Percentiles rank a stretch among this genome's conserved stretches.
Conservation (phyloP, 768 basidiomycete species). For the Suillus cothurnatus region DNA sequence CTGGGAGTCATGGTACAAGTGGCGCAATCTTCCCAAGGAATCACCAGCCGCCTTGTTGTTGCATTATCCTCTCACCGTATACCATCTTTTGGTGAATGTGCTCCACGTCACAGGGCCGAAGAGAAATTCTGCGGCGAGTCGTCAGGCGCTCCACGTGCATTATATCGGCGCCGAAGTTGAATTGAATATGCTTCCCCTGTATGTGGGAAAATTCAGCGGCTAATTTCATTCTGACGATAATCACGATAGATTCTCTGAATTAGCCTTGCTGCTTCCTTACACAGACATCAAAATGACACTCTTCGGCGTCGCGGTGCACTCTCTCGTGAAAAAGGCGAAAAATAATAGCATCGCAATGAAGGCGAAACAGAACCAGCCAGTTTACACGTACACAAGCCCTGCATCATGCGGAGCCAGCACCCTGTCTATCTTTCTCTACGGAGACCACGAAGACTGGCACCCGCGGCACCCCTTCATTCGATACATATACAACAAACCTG, state of each 20-base stretch:
- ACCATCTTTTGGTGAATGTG: slow-evolving; percentile 38
- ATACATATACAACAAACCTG: slow-evolving; percentile 28
- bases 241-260: slow-evolving; percentile 43
- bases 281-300: slow-evolving; percentile 46
- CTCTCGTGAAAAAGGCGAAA: slow-evolving; percentile 33
- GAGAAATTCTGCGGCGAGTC: slow-evolving; percentile 20
- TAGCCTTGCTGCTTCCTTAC: slow-evolving; percentile 47
- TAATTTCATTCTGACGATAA: slow-evolving; percentile 1
- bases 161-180: slow-evolving; percentile 44
- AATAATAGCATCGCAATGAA: slow-evolving; percentile 35
- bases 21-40: slow-evolving; percentile 45
- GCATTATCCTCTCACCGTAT: slow-evolving; percentile 45
- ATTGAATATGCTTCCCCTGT: slow-evolving; percentile 44
- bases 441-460: slow-evolving; percentile 28
- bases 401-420: slow-evolving; percentile 39
- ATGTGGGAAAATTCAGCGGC: slow-evolving; percentile 15
- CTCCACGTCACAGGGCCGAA: slow-evolving; percentile 33
- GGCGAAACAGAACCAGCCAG: slow-evolving; percentile 27
- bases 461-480: slow-evolving; percentile 22
- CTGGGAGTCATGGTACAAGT: slow-evolving; percentile 48
- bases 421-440: slow-evolving; percentile 38
- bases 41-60: slow-evolving; percentile 46
- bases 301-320: slow-evolving; percentile 37
- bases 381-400: slow-evolving; percentile 41
- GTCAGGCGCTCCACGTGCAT: slow-evolving; percentile 36